A percentile compares a stretch with the other conserved stretches of the same genome.
These are phyloP conservation scores for Cucurbitaria berberidis DNA, from an alignment of 2,329 filamentous ascomycete species.

Conservation along the genomic window DNA sequence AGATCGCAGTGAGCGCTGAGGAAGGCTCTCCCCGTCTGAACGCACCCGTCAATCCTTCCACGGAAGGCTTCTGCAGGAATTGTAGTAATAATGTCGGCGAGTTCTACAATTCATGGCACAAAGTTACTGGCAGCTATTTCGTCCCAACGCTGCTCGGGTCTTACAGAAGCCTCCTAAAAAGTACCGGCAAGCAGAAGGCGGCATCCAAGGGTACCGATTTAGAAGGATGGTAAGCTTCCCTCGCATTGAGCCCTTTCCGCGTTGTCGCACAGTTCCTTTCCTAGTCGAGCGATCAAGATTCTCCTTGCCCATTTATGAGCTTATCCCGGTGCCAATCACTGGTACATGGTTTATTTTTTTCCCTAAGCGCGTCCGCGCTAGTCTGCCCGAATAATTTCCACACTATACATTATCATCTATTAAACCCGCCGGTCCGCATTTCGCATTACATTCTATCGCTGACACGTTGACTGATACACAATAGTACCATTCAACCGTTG, in stretches of 20 bases:
- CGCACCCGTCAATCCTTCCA: constrained; percentile 27
- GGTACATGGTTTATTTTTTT: constrained; percentile 39
- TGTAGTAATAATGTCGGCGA: constrained; percentile 40
- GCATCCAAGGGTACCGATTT: constrained; percentile 40
- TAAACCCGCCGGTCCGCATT: constrained; percentile 40
- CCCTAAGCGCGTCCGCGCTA: constrained; percentile 42
- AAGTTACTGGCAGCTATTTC: constrained; percentile 44
- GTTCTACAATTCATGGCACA: constrained; percentile 48
- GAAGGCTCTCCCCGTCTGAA: constrained; percentile 16
- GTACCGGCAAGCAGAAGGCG: constrained; percentile 33
- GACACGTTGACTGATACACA: constrained; percentile 24
- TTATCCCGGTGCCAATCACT: constrained; percentile 44
- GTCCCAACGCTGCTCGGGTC: constrained; percentile 43
- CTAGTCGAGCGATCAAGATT: constrained; percentile 35
- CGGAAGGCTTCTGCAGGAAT: constrained; percentile 37
- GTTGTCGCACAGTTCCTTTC: constrained; percentile 38
- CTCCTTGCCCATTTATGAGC: constrained; percentile 37
- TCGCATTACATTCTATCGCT: constrained; percentile 14
- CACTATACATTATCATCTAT: constrained; percentile 50
- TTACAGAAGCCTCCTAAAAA: constrained; percentile 37
- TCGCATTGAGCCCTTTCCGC: constrained; percentile 23
- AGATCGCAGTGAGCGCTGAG: constrained; percentile 17
- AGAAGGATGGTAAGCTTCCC: constrained; percentile 48
- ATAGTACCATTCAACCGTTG: constrained; percentile 45
- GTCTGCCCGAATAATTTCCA: constrained; percentile 43